phyloP scores from a whole-genome alignment of 2,329 filamentous ascomycete genomes.

The Cladorrhinum sp. region DNA sequence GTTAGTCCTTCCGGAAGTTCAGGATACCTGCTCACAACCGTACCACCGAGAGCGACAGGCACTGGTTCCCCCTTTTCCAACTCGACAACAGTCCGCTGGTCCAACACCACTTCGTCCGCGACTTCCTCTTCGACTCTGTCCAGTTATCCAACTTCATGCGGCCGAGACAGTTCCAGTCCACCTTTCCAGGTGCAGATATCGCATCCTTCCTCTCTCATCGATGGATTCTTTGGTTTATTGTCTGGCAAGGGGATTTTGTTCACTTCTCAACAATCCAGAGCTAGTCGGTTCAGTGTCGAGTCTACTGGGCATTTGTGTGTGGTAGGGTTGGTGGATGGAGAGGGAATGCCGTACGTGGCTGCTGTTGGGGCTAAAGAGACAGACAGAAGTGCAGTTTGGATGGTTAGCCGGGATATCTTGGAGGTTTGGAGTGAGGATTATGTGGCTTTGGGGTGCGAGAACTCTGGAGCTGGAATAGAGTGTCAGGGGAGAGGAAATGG shows the following conservation, averaged over 20 bases:
- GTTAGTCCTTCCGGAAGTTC: not conserved
- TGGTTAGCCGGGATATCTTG: not conserved
- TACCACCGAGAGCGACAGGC: not conserved
- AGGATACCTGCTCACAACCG: not conserved
- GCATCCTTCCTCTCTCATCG: not conserved
- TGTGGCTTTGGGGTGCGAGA: not conserved
- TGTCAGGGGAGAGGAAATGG: not conserved
- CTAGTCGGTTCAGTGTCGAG: slow-evolving; percentile 1
- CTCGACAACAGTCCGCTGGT: slow-evolving; percentile 1
- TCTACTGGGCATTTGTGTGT: not conserved
- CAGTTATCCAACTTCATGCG: slow-evolving; percentile 2
- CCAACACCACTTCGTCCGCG: not conserved
- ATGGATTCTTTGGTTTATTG: not conserved
- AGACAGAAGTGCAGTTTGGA: not conserved
- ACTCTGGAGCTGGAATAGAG: not conserved
- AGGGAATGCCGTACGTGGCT: not conserved
- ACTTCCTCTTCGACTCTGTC: not conserved
- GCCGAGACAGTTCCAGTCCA: not conserved
- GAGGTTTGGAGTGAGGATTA: not conserved
- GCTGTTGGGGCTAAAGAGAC: not conserved
- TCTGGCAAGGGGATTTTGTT: not conserved
- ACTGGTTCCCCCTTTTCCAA: not conserved
- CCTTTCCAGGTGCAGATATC: not conserved
- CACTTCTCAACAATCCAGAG: not conserved
- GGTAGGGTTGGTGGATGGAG: not conserved